Evolutionary conservation across 371 early-diverging fungal species (phyloP).

Genomic region (Mortierella sp.): DNA sequence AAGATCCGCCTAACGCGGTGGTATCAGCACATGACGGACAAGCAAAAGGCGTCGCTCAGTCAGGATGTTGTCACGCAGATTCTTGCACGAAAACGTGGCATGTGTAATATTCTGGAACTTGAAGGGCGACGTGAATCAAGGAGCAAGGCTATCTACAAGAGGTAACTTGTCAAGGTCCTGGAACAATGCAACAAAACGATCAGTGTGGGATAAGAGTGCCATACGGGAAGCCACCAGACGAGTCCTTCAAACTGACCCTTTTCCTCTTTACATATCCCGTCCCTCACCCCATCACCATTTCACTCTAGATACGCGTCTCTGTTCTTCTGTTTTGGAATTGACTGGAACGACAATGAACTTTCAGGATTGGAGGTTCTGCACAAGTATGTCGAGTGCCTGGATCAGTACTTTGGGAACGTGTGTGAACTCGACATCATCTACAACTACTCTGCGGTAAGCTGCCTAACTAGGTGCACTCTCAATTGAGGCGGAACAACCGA

Average conservation of each 20-base stretch:
- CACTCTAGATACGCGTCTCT: conserved; percentile 97
- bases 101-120: conserved; percentile 78
- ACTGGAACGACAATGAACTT: conserved; percentile 96
- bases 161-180: too few relatives aligned
- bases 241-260: too few relatives aligned
- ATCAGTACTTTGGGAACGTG: conserved; percentile 97
- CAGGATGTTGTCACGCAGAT: conserved; percentile 93
- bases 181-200: too few relatives aligned
- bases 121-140: conserved; percentile 51
- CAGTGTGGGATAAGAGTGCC: too few relatives aligned
- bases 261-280: conserved; percentile 60
- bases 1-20: conserved; percentile 97
- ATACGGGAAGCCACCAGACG: too few relatives aligned
- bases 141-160: conserved; percentile 57
- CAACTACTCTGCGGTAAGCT: conserved; percentile 91
- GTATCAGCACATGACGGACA: conserved; percentile 93
- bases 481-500: too few relatives aligned
- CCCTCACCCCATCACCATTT: conserved; percentile 93
- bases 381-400: conserved; percentile 97
- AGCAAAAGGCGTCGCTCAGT: conserved; percentile 91
- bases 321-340: conserved; percentile 98
- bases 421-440: conserved; percentile 98
- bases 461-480: too few relatives aligned
- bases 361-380: conserved; percentile 96
- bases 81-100: conserved; percentile 89